These are phyloP conservation scores for Amphirosellinia nigrospora DNA, from an alignment of 495 filamentous ascomycete genomes.

Conservation along the genomic window DNA sequence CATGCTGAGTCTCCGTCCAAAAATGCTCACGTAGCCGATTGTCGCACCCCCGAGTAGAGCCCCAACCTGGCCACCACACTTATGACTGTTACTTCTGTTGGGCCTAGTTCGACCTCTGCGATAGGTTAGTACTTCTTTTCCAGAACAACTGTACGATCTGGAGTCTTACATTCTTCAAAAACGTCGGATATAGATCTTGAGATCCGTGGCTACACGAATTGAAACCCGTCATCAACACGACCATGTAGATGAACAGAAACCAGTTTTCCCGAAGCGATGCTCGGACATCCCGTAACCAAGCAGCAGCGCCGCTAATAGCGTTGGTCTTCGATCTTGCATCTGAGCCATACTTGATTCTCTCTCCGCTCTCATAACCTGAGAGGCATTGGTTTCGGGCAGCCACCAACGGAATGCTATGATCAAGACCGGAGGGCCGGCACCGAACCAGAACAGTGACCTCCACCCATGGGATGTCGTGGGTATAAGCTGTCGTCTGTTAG, in stretches of 20 bases:
- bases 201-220: conserved; percentile 90
- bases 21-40: conserved; percentile 76
- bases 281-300: conserved; percentile 73
- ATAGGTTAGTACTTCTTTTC: neutral
- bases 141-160: neutral
- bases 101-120: conserved; percentile 66
- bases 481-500: conserved; percentile 52
- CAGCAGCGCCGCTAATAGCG: conserved; percentile 50
- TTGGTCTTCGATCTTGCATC: conserved; percentile 60
- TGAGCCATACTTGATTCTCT: conserved; percentile 56
- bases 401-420: conserved; percentile 78
- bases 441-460: conserved; percentile 84
- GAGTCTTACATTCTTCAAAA: conserved; percentile 61
- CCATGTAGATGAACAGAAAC: conserved; percentile 75
- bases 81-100: conserved; percentile 74
- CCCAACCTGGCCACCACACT: conserved; percentile 81
- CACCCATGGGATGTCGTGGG: conserved; percentile 72
- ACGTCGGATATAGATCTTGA: conserved; percentile 85
- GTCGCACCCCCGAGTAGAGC: conserved; percentile 73
- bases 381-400: conserved; percentile 70
- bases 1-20: conserved; percentile 78
- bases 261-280: conserved; percentile 74
- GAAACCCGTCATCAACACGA: conserved; percentile 83
- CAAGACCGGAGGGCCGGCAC: conserved; percentile 72
- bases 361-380: conserved; percentile 26